Percentiles rank a stretch among this genome's conserved stretches.
Evolutionary conservation across 2,329 filamentous ascomycete species (phyloP).

Genomic region (Fusarium verrucosum): DNA sequence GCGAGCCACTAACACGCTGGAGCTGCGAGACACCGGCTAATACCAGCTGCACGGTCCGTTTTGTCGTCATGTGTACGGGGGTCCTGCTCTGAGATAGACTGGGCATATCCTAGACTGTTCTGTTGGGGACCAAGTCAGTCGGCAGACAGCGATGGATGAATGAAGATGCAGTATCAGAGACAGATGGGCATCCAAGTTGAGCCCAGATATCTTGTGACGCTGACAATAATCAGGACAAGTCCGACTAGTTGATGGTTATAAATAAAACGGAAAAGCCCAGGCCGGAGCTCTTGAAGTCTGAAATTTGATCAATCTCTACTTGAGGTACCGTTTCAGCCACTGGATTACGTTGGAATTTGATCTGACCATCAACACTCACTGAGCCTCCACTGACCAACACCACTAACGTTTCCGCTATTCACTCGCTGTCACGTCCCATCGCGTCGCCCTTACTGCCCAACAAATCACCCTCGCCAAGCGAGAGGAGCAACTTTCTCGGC

Average conservation of each 20-base stretch:
- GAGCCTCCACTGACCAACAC: neutral
- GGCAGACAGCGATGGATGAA: constrained; percentile 19
- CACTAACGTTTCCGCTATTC: neutral
- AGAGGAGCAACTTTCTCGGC: constrained; percentile 7
- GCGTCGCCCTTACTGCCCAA: constrained; percentile 2
- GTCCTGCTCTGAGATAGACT: neutral
- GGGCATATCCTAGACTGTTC: constrained; percentile 1
- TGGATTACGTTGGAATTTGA: constrained; percentile 18
- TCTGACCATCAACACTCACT: neutral
- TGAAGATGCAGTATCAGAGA: constrained; percentile 28
- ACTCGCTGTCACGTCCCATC: neutral
- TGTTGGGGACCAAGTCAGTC: constrained; percentile 11
- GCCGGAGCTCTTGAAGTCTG: neutral
- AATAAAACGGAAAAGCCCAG: constrained; percentile 17
- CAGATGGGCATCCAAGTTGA: neutral
- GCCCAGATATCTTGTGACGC: constrained; percentile 21
- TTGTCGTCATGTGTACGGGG: constrained; percentile 40
- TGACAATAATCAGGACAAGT: constrained; percentile 6
- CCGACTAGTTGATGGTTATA: constrained; percentile 16
- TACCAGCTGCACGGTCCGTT: constrained; percentile 30
- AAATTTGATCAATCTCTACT: neutral
- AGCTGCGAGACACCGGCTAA: constrained; percentile 37
- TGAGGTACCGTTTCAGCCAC: constrained; percentile 3
- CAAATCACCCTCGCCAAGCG: constrained; percentile 8
- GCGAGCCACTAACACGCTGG: constrained; percentile 32